phyloP scores from a whole-genome alignment of 768 basidiomycete genomes.

The Chalciporus sphaerocephalus region DNA sequence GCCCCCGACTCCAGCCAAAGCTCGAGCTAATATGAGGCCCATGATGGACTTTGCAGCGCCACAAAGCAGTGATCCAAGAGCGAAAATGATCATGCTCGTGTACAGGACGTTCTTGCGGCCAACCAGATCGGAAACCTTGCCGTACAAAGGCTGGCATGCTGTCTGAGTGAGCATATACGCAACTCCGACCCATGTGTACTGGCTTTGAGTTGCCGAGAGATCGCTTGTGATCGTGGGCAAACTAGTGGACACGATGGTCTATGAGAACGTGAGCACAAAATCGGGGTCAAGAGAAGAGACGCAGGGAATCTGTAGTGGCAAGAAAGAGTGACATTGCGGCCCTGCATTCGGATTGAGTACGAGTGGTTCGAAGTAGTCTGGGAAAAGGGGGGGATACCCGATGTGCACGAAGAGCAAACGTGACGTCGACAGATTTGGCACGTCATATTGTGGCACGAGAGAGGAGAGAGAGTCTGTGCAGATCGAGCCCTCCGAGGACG shows the following conservation, averaged over 20 bases:
- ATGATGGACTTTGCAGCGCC: conserved; percentile 58
- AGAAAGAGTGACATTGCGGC: conserved; percentile 79
- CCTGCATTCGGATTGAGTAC: conserved; percentile 36
- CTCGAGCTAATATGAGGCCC: conserved; percentile 67
- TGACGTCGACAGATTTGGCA: conserved; percentile 43
- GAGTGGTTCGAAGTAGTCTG: conserved; percentile 1
- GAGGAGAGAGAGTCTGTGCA: conserved; percentile 24
- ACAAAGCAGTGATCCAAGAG: conserved; percentile 75
- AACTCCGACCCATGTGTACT: conserved; percentile 85
- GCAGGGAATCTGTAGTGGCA: conserved; percentile 80
- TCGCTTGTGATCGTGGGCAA: conserved; percentile 76
- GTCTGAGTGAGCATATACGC: conserved; percentile 85
- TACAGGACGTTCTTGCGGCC: conserved; percentile 76
- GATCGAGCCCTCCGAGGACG: conserved; percentile 21
- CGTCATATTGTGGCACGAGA: conserved; percentile 18
- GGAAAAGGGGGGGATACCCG: conserved; percentile 42
- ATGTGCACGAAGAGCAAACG: conserved; percentile 63
- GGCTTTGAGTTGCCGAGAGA: conserved; percentile 58
- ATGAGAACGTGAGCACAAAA: conserved; percentile 6
- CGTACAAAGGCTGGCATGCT: conserved; percentile 79
- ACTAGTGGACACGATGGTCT: conserved; percentile 78
- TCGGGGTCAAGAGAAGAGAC: conserved; percentile 21
- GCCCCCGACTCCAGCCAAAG: conserved; percentile 72
- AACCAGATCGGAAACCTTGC: conserved; percentile 71
- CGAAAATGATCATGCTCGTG: conserved; percentile 69